Evolutionary conservation across 2,329 filamentous ascomycete genomes (phyloP).

Genomic region (Claviceps sp.): DNA sequence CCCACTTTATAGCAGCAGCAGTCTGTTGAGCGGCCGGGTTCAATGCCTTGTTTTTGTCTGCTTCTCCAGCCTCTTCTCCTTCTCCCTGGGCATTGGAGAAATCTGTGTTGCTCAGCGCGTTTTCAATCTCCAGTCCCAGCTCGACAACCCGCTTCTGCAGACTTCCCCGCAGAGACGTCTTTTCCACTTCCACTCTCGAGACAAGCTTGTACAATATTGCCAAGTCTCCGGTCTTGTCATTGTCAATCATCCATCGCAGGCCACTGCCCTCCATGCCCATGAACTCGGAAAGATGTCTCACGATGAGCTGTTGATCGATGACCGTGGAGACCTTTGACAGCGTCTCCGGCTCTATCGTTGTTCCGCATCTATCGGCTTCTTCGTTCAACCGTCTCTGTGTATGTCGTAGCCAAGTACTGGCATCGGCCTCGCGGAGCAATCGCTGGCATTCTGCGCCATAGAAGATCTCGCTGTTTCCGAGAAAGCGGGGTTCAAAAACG

Average conservation of each 20-base stretch:
- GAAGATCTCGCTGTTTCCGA: slow-evolving; percentile 56
- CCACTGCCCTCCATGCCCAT: slow-evolving; percentile 76
- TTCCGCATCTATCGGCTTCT: slow-evolving; percentile 70
- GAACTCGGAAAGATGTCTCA: slow-evolving; percentile 64
- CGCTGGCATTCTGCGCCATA: slow-evolving; percentile 64
- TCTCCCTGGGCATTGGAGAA: slow-evolving; percentile 29
- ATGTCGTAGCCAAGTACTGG: slow-evolving; percentile 67
- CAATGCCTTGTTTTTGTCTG: slow-evolving; percentile 21
- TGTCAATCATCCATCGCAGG: slow-evolving; percentile 79
- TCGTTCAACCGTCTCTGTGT: slow-evolving; percentile 63
- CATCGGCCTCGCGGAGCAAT: slow-evolving; percentile 65
- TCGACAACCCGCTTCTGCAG: slow-evolving; percentile 65
- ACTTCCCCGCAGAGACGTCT: slow-evolving; percentile 53
- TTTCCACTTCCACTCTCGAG: slow-evolving; percentile 60
- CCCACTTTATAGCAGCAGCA: slow-evolving; percentile 81
- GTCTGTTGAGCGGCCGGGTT: slow-evolving; percentile 62
- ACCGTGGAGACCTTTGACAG: slow-evolving; percentile 60
- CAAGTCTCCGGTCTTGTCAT: slow-evolving; percentile 68
- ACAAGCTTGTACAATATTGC: slow-evolving; percentile 72
- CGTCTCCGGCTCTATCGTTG: slow-evolving; percentile 63
- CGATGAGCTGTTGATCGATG: slow-evolving; percentile 70
- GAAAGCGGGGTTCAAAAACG: slow-evolving; percentile 67
- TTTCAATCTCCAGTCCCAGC: slow-evolving; percentile 74
- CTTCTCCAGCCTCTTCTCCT: slow-evolving; percentile 34
- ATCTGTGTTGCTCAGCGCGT: slow-evolving; percentile 42